phyloP scores from a whole-genome alignment of 495 filamentous ascomycete species.

The Talaromyces nanjingensis region DNA sequence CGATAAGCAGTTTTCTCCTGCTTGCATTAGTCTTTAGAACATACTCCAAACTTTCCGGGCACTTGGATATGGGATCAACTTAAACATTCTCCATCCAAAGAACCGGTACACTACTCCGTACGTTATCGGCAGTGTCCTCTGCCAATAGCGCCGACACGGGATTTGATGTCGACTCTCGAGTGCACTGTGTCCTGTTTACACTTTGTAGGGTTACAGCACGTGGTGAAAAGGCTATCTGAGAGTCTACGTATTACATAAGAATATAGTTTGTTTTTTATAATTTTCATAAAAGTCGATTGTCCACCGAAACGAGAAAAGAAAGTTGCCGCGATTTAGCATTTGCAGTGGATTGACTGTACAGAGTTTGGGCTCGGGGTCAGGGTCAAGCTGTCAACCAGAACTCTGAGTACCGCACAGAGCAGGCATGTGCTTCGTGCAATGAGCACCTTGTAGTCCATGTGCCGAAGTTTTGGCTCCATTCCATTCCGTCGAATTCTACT shows the following conservation, averaged over 20 bases:
- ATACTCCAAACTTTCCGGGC: not conserved
- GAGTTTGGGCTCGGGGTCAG: not conserved
- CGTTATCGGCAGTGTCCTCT: not conserved
- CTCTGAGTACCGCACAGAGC: not conserved
- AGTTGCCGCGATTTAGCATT: not conserved
- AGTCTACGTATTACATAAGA: not conserved
- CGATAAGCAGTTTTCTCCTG: not conserved
- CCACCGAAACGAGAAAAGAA: not conserved
- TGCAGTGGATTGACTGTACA: not conserved
- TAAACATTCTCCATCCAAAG: not conserved
- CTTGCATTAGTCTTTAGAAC: too few relatives aligned
- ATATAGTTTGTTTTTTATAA: not conserved
- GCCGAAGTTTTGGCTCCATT: not conserved
- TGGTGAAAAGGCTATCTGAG: not conserved
- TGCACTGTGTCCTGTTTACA: not conserved
- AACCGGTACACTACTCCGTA: not conserved
- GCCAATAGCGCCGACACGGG: not conserved
- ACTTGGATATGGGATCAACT: not conserved
- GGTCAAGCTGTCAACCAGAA: not conserved
- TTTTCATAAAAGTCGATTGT: not conserved
- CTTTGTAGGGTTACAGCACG: not conserved
- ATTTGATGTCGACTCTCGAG: not conserved
- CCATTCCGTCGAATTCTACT: not conserved
- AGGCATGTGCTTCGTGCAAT: not conserved
- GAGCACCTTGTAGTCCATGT: not conserved